phyloP scores from a whole-genome alignment of 768 basidiomycete genomes.

The Leucosporidium yakuticum region DNA sequence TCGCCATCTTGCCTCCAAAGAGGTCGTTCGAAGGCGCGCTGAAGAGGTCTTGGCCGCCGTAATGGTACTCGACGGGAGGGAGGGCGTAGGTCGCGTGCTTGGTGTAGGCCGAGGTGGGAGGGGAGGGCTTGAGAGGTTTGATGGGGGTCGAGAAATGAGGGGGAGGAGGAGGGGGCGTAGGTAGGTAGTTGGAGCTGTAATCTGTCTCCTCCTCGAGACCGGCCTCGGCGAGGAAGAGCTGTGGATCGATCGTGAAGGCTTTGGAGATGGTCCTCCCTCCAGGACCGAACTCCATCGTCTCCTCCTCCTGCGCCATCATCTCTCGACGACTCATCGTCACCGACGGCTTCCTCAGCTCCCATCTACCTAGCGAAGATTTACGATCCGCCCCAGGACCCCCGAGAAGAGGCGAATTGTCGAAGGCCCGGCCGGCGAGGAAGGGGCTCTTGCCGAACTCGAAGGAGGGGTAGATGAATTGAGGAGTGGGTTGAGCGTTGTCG shows the following conservation, averaged over 20 bases:
- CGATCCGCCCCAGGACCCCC: conserved; percentile 17
- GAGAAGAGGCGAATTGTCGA: conserved; percentile 18
- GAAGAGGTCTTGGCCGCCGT: neutral
- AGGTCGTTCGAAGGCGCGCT: neutral
- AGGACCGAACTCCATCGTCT: neutral
- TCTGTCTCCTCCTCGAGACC: conserved; percentile 1
- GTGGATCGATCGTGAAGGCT: conserved; percentile 5
- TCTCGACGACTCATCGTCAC: conserved; percentile 1
- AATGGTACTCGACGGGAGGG: neutral
- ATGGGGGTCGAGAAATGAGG: too few relatives aligned
- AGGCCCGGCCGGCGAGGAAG: neutral
- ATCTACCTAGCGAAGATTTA: conserved; percentile 21
- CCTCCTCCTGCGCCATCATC: conserved; percentile 6
- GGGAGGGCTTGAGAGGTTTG: neutral
- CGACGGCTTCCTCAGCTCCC: conserved; percentile 26
- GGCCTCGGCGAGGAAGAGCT: conserved; percentile 12
- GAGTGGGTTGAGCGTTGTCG: too few relatives aligned
- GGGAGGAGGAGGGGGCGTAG: neutral
- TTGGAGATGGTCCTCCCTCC: neutral
- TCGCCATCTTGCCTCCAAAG: neutral
- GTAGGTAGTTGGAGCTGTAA: neutral
- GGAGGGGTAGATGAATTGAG: neutral
- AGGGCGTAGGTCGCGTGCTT: neutral
- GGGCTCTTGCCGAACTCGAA: neutral
- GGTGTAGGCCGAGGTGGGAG: neutral